Base-by-base conservation (phyloP, 257 asterid species). In the Solanum chiquidenum region DNA sequence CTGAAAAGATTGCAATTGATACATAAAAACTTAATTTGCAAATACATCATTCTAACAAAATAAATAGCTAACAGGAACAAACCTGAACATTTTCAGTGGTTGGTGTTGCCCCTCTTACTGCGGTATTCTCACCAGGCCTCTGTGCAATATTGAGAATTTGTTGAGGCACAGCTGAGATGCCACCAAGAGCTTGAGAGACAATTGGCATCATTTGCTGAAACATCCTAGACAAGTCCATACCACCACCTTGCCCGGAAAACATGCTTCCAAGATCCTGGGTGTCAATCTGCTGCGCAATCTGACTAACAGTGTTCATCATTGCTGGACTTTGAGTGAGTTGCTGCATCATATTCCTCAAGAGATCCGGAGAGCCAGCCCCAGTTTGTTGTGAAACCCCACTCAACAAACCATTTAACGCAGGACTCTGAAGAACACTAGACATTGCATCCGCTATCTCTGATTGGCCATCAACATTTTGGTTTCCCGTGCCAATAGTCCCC, bases 161-260 rank as follows among this genome's bases (percentile, higher is more conserved):
- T 42, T 88, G 93, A 91, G 95, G 82, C 68, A 79, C 44, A 64
- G 98, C 71, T 10, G 98, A 89, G 46, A 84, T 66, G 31, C 98
- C 97, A 60, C 99, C 95, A 58, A 97, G 92, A 31, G 98, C 98
- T 89, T 94, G 96, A 60, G 98, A 93, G 76, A 97, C 99, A 86
- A 97, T 91, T 38, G 99, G 99, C 98, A 97, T 94, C 99, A 96
- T 96, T 89, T 97, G 99, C 85, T 96, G 99, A 92, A 97, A 88
- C 97, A 97, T 97, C 83, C 96, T 93, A 23, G 98, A 94, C 79
- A 97, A 87, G 92, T 97, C 98, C 88, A 97, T 42, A 72, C 98
- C 98, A 29, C 94, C 88, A 85, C 90, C 94, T 89, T 90, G n/a
- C 52, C 98, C 95, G 0, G 98, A 77, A 85, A 97, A 91, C 98